phyloP scores from a whole-genome alignment of 2,329 filamentous ascomycete genomes.

The Fusarium tuaranense region DNA sequence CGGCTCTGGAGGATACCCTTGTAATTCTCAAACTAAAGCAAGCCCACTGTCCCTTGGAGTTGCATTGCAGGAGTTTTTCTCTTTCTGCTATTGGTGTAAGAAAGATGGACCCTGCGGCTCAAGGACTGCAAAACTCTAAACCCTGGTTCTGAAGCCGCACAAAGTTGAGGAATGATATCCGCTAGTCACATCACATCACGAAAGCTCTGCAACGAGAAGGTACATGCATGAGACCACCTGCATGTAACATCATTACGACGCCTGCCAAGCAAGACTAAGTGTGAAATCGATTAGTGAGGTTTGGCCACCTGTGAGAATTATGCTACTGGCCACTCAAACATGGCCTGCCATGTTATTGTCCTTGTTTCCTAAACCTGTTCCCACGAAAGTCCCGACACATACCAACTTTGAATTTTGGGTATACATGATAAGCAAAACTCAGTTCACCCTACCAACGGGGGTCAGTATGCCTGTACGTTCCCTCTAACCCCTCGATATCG shows the following conservation, averaged over 20 bases:
- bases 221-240: not conserved
- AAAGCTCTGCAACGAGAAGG: not conserved
- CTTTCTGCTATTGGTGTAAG: not conserved
- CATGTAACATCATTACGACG: not conserved
- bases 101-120: not conserved
- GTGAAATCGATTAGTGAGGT: not conserved
- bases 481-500: conserved; percentile 13
- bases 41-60: not conserved
- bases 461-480: not conserved
- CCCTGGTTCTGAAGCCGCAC: not conserved
- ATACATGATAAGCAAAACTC: not conserved
- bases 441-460: not conserved
- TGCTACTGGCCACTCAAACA: not conserved
- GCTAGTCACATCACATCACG: not conserved
- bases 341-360: not conserved
- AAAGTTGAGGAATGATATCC: not conserved
- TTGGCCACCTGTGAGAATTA: not conserved
- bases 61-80: not conserved
- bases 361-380: not conserved
- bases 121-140: not conserved
- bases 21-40: not conserved
- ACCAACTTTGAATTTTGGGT: not conserved
- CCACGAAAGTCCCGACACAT: not conserved
- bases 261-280: not conserved
- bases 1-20: not conserved